Percentiles rank a stretch among this genome's conserved stretches.
These are phyloP conservation scores for Sphaerostilbella broomeana DNA, from an alignment of 2,329 filamentous ascomycete species.

Conservation along the genomic window DNA sequence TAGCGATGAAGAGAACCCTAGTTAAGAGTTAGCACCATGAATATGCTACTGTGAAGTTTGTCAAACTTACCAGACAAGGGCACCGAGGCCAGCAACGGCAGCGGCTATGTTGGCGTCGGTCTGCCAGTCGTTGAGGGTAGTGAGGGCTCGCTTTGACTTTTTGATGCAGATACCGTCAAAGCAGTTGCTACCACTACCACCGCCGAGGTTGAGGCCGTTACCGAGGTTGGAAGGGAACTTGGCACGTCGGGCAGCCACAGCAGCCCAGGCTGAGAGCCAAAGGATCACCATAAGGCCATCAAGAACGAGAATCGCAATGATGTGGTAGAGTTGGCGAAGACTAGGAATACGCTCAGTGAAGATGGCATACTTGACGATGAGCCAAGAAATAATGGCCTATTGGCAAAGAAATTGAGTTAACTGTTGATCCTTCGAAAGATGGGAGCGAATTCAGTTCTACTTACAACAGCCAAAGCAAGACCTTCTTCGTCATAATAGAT, in stretches of 20 bases:
- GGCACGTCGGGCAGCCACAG: slow-evolving; percentile 34
- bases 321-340: slow-evolving; percentile 34
- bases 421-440: slow-evolving; percentile 5
- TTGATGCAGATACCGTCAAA: slow-evolving; percentile 35
- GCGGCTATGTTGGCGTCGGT: slow-evolving; percentile 30
- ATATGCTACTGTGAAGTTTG: too few species aligned
- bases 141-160: slow-evolving; percentile 26
- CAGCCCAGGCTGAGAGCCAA: slow-evolving; percentile 40
- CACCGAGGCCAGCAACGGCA: slow-evolving; percentile 38
- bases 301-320: slow-evolving; percentile 38
- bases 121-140: slow-evolving; percentile 29
- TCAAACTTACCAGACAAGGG: slow-evolving; percentile 34
- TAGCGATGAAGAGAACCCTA: slow-evolving; percentile 34
- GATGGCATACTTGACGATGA: slow-evolving; percentile 36
- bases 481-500: slow-evolving; percentile 34
- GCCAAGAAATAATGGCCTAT: slow-evolving; percentile 41
- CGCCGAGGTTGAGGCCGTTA: slow-evolving; percentile 27
- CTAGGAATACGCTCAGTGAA: slow-evolving; percentile 33
- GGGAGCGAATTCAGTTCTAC: slow-evolving; percentile 13
- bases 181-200: slow-evolving; percentile 28
- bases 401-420: slow-evolving; percentile 6
- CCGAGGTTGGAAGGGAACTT: slow-evolving; percentile 27
- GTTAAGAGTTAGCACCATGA: too few species aligned
- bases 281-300: slow-evolving; percentile 39
- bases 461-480: slow-evolving; percentile 36